These are phyloP conservation scores for Penicillium palitans DNA, from an alignment of 2,329 filamentous ascomycete species.

Conservation along the genomic window DNA sequence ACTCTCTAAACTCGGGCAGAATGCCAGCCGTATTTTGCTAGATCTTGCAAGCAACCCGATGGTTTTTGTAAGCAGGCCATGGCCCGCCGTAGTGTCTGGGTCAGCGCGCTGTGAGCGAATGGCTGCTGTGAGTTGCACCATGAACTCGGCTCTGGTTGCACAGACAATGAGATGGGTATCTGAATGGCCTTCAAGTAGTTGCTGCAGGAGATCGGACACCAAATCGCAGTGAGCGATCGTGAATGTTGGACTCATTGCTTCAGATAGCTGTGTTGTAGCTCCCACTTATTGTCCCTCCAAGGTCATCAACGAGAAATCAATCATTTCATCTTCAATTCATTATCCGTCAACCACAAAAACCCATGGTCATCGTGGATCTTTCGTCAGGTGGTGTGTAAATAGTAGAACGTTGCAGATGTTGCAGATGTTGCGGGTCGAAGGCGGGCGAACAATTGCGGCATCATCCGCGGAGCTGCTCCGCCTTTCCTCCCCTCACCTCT, in stretches of 20 bases:
- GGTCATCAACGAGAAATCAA: neutral
- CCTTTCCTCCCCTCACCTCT: slow-evolving; percentile 25
- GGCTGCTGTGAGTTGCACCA: slow-evolving; percentile 58
- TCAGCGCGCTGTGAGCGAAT: slow-evolving; percentile 35
- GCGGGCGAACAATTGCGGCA: slow-evolving; percentile 7
- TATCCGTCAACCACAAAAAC: neutral
- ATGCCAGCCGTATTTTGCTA: slow-evolving; percentile 67
- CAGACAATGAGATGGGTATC: slow-evolving; percentile 70
- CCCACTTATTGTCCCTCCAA: neutral
- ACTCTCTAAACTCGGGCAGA: slow-evolving; percentile 72
- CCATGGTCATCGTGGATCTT: neutral
- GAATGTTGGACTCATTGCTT: slow-evolving; percentile 21
- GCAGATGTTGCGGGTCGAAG: slow-evolving; percentile 10
- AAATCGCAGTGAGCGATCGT: slow-evolving; percentile 52
- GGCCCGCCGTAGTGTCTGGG: slow-evolving; percentile 18
- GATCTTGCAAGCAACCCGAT: slow-evolving; percentile 69
- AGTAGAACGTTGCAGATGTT: slow-evolving; percentile 4
- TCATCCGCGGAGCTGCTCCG: slow-evolving; percentile 21
- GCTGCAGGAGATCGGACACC: slow-evolving; percentile 58
- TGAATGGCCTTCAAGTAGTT: slow-evolving; percentile 59
- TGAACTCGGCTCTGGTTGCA: slow-evolving; percentile 63
- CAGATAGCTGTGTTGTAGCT: neutral
- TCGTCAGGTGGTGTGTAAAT: neutral
- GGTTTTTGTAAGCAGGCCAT: slow-evolving; percentile 60
- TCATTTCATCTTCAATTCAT: neutral